Base-by-base conservation (phyloP, 108 stramenopile species). In the Thalassiosira profunda region DNA sequence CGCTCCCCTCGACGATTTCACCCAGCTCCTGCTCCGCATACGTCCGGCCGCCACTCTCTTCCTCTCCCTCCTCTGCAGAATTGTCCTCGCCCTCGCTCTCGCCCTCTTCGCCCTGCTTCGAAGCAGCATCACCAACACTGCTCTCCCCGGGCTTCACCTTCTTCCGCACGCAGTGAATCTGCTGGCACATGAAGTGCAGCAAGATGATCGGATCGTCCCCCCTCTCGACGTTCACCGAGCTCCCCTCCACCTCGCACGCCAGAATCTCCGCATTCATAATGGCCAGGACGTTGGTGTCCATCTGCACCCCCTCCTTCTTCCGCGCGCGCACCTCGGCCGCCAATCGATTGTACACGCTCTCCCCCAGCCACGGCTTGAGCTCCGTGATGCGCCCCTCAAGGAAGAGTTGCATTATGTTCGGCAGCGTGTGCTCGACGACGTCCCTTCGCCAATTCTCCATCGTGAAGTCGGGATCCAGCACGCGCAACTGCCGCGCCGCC, bases 81-180 rank as follows among this genome's bases (percentile, higher is more conserved):
- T n/a, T n/a, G 51, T 74, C 66, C 36, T 87, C 84, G 29, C 81
- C 69, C 47, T 82, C 86, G 52, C 68, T 79, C 26, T 68, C 73
- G 41, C 56, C 63, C 29, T 80, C 76, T 20, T 70, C 76, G 21
- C 78, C 40, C 21, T 85, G 49, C 55, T 87, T 90, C 43, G 71
- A 73, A 38, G 78, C 75, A 17, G 69, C 81, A 2, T 30, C 29
- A 28, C 65, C 72, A 18, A 61, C 44, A 20, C 31, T 41, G 10
- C 56, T 56, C 30, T 30, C 20, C 7, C 75, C 81, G 23, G 61
- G 74, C 80, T 80, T 60, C 68, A 73, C 46, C 36, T 95, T 93
- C 74, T 97, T 96, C 41, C 90, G 65, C 15, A 99, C 92, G 68
- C 99, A 99, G 84, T 99, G 96, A 68, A 99, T 98, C 85, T 99